Evolutionary conservation across 352 stramenopile genomes (phyloP).

Genomic region (Pythium rishiriense): DNA sequence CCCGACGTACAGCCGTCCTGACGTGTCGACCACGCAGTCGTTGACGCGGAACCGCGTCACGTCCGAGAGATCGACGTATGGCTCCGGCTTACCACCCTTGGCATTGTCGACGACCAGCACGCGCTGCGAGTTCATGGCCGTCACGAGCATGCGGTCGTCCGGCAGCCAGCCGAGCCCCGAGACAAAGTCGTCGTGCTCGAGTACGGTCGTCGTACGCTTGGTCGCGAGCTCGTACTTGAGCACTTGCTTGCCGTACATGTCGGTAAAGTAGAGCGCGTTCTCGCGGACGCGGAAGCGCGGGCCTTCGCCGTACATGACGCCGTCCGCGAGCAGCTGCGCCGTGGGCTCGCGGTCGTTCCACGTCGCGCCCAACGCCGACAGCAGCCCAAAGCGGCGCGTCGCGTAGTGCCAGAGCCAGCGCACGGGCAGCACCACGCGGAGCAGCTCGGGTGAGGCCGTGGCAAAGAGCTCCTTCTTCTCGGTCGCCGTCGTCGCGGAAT

Average conservation of each 20-base stretch:
- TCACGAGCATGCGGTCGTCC: constrained; percentile 61
- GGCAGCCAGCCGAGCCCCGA: constrained; percentile 66
- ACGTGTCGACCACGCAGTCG: constrained; percentile 57
- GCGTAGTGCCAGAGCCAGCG: constrained; percentile 35
- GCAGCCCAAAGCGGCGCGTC: constrained; percentile 28
- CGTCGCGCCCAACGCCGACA: constrained; percentile 6
- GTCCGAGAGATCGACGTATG: constrained; percentile 53
- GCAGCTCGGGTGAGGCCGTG: constrained; percentile 22
- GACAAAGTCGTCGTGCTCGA: constrained; percentile 50
- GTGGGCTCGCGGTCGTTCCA: constrained; percentile 35
- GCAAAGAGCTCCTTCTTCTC: constrained; percentile 24
- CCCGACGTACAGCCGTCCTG: constrained; percentile 50
- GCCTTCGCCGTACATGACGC: constrained; percentile 56
- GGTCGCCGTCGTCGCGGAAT: background rate
- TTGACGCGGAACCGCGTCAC: constrained; percentile 57
- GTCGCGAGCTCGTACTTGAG: constrained; percentile 54
- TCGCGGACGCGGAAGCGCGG: constrained; percentile 57
- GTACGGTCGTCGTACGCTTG: constrained; percentile 39
- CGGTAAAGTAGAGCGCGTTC: constrained; percentile 61
- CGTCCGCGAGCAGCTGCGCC: constrained; percentile 35
- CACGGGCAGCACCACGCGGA: constrained; percentile 25
- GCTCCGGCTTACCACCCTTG: constrained; percentile 26
- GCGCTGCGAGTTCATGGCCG: constrained; percentile 46
- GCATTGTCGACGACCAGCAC: constrained; percentile 45
- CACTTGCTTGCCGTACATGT: constrained; percentile 66